Conservation (phyloP, 73 alveolate species). For the Tetrahymena malaccensis region DNA sequence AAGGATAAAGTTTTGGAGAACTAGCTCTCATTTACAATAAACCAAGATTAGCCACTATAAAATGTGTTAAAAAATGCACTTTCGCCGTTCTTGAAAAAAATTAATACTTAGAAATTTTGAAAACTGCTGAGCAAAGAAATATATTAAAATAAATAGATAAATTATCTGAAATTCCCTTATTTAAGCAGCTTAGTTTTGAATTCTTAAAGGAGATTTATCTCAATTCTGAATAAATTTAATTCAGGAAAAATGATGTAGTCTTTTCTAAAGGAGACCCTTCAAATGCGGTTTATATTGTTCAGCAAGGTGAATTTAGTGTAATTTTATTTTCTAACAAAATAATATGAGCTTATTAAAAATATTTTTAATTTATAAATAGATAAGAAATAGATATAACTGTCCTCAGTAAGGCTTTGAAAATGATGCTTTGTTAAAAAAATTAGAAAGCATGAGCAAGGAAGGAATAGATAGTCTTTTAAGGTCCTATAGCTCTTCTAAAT, state of each 20-base stretch:
- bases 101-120: slow-evolving; percentile 27
- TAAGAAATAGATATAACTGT: not conserved
- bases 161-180: not conserved
- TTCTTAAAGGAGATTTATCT: not conserved
- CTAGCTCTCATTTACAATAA: slow-evolving; percentile 42
- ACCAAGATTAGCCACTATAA: slow-evolving; percentile 60
- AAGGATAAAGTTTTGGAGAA: slow-evolving; percentile 51
- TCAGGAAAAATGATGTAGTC: not conserved
- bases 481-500: not conserved
- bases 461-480: not conserved
- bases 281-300: not conserved
- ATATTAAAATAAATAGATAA: not conserved
- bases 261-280: not conserved
- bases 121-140: slow-evolving; percentile 21
- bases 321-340: not conserved
- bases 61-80: slow-evolving; percentile 21
- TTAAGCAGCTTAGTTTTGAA: not conserved
- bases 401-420: not conserved
- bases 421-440: not conserved
- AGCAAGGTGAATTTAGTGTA: not conserved
- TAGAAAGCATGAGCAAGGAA: not conserved
- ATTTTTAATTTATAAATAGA: not conserved
- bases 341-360: not conserved
- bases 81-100: slow-evolving; percentile 44
- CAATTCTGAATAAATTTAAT: not conserved